Base-by-base conservation (phyloP, 2,329 filamentous ascomycete species). In the Zasmidium citrigriseum region DNA sequence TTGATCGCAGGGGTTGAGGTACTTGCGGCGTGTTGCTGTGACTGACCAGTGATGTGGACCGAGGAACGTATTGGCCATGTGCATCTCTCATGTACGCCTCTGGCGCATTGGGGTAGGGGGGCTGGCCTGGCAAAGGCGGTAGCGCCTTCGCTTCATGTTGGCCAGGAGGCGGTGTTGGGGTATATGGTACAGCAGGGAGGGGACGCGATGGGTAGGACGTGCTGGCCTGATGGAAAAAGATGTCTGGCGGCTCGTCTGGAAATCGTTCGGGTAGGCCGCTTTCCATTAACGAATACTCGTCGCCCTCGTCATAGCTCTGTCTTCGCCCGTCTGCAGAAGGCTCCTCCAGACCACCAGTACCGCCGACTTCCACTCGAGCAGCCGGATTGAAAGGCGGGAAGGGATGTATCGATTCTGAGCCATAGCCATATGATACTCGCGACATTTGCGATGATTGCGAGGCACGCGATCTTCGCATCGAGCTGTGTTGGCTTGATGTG, bases 151-250 rank as follows among this genome's bases (percentile, higher is more conserved):
- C 59, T 27, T 61, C 48, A 16, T 64, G 24, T 16, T 41, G 34
- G 4, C 34, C 34, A 41, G 18, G 34, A 2, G 62, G 59, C 41
- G 68, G 67, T 20, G 52, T 78, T 25, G 66, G 66, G 62, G 80
- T 80, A 78, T 90, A 70, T 79, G 88, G 75, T 76, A 92, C 76
- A 78, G 86, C 80, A 67, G 86, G 84, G 47, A 89, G 73, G 54
- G 86, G 86, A 52, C 80, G 80, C 12, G 64, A 57, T 14, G 62
- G 58, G 66, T 76, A 79, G 79, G 62, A 84, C 78, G 72, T 75
- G 70, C 92, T 86, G 41, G 91, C 91, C 18, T 93, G 93, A 68
- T 98, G 92, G 73, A 96, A 99, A 72, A 96, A 96, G 71, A 98
- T 87, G 67, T 96, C 95, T 18, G 89, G 90, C 61, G 91, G 90